Base-by-base conservation (phyloP, 2,329 filamentous ascomycete species). In the Trichoderma semiorbis region DNA sequence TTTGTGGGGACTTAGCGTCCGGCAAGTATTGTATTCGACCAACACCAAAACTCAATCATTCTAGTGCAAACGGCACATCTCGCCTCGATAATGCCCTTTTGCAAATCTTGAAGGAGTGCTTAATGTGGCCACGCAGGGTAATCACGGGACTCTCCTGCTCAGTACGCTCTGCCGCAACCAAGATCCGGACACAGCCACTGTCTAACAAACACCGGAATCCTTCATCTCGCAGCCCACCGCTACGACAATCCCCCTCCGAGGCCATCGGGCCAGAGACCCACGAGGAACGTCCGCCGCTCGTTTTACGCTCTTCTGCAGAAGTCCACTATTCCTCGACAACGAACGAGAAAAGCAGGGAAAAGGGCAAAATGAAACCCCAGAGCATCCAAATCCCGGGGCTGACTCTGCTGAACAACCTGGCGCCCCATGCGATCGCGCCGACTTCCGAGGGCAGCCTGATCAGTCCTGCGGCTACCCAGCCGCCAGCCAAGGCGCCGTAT, bases 401-500 rank as follows among this genome's bases (percentile, higher is more conserved):
- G 53, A 73, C 72, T 14, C 16, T 73, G 57, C 47, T 73, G 0
- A 72, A 73, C 28, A 65, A 68, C 24, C 26, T 66, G 28, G 32
- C 70, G 14, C 36, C 72, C 12, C 69, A 69, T 69, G 34, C 70
- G 16, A 64, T 71, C 7, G 57, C 64, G 7, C 34, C 70, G n/a
- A 64, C 69, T 11, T 43, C 72, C 2, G 47, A 71, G 39, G 64
- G 39, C 62, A 34, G 34, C 47, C 47, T 70, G 50, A 70, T 62
- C 70, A 64, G 39, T 16, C 30, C 58, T 18, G 26, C 66, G 39
- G 50, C 24, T 57, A 32, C 89, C 91, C 79, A 73, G 79, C 79
- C 68, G 76, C 78, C 16, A 78, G n/a, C 14, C 24, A 47, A 28
- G 14, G 21, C 69, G 26, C 24, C 26, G 24, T 60, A 60, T 32